phyloP scores from a whole-genome alignment of 2,329 filamentous ascomycete species.

The Penicillium sp. region DNA sequence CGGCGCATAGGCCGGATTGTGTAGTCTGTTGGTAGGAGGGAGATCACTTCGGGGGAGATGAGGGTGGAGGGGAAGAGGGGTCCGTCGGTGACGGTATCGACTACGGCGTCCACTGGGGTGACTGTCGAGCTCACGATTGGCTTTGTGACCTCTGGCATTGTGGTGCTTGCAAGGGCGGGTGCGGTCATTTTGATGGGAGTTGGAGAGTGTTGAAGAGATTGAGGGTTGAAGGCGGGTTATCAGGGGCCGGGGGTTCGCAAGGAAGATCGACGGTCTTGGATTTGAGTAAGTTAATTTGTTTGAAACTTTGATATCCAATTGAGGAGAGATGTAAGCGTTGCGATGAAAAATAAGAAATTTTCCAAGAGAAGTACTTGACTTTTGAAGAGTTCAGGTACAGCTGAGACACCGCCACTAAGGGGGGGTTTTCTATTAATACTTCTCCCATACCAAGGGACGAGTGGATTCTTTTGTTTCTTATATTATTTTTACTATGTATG shows the following conservation, averaged over 20 bases:
- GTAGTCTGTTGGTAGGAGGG: slow-evolving; percentile 76
- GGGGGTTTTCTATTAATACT: slow-evolving; percentile 19
- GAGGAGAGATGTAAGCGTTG: not conserved
- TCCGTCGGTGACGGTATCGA: slow-evolving; percentile 30
- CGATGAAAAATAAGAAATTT: not conserved
- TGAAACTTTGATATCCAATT: not conserved
- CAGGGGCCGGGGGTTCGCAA: not conserved
- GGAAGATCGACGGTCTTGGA: not conserved
- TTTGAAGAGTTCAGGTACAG: slow-evolving; percentile 8
- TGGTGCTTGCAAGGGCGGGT: slow-evolving; percentile 15
- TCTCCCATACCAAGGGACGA: slow-evolving; percentile 1
- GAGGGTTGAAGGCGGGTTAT: slow-evolving; percentile 2
- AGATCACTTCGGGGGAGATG: slow-evolving; percentile 71
- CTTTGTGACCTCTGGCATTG: slow-evolving; percentile 16
- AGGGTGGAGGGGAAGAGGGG: slow-evolving; percentile 76
- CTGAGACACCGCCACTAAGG: slow-evolving; percentile 18
- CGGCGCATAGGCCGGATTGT: slow-evolving; percentile 74
- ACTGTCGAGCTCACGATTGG: slow-evolving; percentile 20
- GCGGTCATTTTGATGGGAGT: slow-evolving; percentile 19
- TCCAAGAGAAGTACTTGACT: slow-evolving; percentile 4
- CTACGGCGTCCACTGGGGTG: slow-evolving; percentile 24
- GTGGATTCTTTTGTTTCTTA: not conserved
- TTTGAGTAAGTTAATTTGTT: not conserved
- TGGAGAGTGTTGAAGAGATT: not conserved
- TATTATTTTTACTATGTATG: not conserved